Evolutionary conservation across 805 yeast species (phyloP), one percentile per base, ranked within the genome.

Genomic region (Deakozyma indianensis): DNA sequence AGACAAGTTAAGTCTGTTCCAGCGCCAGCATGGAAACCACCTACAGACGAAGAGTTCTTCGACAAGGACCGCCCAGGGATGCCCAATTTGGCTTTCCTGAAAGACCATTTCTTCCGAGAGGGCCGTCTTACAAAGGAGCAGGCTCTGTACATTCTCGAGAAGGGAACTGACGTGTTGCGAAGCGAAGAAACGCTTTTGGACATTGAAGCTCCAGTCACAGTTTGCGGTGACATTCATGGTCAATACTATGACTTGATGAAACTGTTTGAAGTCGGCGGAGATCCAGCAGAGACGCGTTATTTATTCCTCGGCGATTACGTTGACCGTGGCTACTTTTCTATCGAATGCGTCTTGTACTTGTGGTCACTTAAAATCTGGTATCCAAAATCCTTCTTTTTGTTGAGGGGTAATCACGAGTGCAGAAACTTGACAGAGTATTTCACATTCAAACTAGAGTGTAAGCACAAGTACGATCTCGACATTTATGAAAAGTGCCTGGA

Each of bases 141-240:
- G 59, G 85, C 84, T 0, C 54, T 79, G 41, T 68, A 67, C 41
- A 88, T 90, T 45, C 59, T 90, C 38, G 58, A 66, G 18, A 69
- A 67, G 61, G 94, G 94, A 5, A 78, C 87, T 0, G 68, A 67
- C 21, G 60, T 79, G 4, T 69, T 92, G 47, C 59, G 71, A 14
- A 59, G 63, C 32, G 97, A 90, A 57, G 94, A 95, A 3, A 90
- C 83, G 55, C 59, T 90, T 53, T 66, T 90, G 44, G 71, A 71
- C 18, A 82, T 92, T 1, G 88, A 87, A 2, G 94, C 96, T 0
- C 98, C 97, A 0, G 84, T 90, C 2, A 88, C 95, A 0, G 87
- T 90, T 2, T 87, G 96, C 66, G 98, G 98, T 47, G 97, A 90
- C 63, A 74, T 88, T n/a, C 97, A 90, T 63, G 98, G 98, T 16